Evolutionary conservation across 495 filamentous ascomycete species (phyloP), one percentile per base, ranked within the genome.

Genomic region (Usnea hakonensis): DNA sequence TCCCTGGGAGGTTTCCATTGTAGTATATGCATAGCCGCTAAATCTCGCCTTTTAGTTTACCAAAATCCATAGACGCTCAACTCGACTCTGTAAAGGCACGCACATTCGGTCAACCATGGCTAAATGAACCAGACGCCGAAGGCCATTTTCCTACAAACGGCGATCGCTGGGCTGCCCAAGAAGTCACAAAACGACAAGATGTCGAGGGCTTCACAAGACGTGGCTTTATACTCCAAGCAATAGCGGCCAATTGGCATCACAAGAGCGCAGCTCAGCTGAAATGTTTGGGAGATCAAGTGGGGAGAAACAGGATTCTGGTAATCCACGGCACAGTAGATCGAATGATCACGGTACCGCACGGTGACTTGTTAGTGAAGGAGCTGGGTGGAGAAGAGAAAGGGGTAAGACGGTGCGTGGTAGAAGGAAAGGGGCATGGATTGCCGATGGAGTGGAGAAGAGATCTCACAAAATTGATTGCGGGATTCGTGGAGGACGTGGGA

Each of bases 231-330:
- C 75, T 89, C 64, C 90, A 95, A 71, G 78, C 87, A 6, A 79
- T 92, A 44, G 90, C 90, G 5, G 88, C 87, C 2, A 85, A 83
- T 16, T 92, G 89, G 83, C 90, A 95, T 72, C 75, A 83, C 69
- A 92, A 94, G 72, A 81, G 75, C 8, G 65, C 80, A 0, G 79
- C 71, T 53, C 85, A 93, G 72, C 70, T 95, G 48, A 75, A 71
- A 61, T 71, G 76, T 54, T 67, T 95, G 30, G 89, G 77, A 0
- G 82, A 89, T 64, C 69, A 69, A 55, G 81, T 95, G 2, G 88
- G 88, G 3, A 76, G 87, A 35, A 81, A 88, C 69, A 73, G 90
- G 57, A 91, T 95, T 64, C 67, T 86, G 64, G 82, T 92, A 1
- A 65, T 89, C 67, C 89, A 93, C 70, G 90, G 90, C 19, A 86